Percentiles rank a stretch among this genome's conserved stretches.
phyloP scores from a whole-genome alignment of 164 flowering plant species.

The Magnolia sinica region DNA sequence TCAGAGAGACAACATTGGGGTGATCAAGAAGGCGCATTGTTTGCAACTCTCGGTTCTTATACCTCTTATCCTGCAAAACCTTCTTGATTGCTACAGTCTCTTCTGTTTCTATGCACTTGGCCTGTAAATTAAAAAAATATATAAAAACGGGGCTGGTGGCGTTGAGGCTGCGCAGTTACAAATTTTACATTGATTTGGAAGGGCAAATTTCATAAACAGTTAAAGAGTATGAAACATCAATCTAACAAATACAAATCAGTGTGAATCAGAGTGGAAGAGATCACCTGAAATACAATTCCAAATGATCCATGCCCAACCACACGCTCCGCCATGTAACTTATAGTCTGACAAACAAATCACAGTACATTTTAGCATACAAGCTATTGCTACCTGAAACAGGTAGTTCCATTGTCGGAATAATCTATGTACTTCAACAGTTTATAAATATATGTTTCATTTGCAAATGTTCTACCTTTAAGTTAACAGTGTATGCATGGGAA shows the following conservation, averaged over 20 bases:
- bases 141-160: neutral
- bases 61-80: conserved; percentile 74
- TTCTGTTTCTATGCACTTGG: conserved; percentile 70
- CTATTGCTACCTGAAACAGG: neutral
- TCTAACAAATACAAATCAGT: neutral
- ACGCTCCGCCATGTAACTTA: conserved; percentile 83
- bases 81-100: conserved; percentile 77
- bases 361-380: neutral
- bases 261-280: neutral
- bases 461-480: neutral
- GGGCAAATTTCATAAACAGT: neutral
- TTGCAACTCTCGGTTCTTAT: conserved; percentile 75
- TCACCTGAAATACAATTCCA: conserved; percentile 77
- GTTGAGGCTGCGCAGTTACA: neutral
- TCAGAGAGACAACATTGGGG: conserved; percentile 66
- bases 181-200: neutral
- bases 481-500: neutral
- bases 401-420: neutral
- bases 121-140: conserved; percentile 32
- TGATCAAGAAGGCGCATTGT: conserved; percentile 83
- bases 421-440: neutral
- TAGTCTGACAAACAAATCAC: conserved; percentile 35
- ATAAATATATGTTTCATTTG: neutral
- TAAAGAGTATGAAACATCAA: neutral
- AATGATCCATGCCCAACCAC: conserved; percentile 74